Evolutionary conservation across 192 early-diverging fungal genomes (phyloP).

Genomic region (Oehlia diaphana): DNA sequence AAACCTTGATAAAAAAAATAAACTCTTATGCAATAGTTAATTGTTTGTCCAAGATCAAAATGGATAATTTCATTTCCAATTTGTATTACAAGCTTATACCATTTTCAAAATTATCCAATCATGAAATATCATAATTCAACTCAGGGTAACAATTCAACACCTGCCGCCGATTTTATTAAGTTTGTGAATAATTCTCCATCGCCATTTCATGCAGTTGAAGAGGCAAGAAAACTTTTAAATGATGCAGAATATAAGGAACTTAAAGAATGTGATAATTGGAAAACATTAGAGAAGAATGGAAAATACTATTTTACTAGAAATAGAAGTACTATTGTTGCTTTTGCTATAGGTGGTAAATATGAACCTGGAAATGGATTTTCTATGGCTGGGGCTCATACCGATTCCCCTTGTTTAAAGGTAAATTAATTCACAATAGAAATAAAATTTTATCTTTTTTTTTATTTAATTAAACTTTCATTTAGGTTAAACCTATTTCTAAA

Average conservation of each 20-base stretch:
- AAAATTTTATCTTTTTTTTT: too few relatives aligned
- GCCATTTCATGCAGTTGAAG: slow-evolving; percentile 95
- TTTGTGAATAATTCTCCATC: slow-evolving; percentile 93
- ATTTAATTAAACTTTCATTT: background rate
- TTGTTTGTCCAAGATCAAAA: background rate
- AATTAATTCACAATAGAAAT: slow-evolving; percentile 36
- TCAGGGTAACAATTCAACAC: background rate
- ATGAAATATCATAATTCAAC: background rate
- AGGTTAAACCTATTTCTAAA: slow-evolving; percentile 75
- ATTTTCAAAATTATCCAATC: background rate
- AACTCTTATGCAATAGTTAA: background rate
- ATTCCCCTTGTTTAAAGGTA: slow-evolving; percentile 95
- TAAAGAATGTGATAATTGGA: slow-evolving; percentile 87
- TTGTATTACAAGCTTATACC: background rate
- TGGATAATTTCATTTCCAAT: background rate
- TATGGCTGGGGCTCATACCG: slow-evolving; percentile 94
- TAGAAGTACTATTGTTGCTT: slow-evolving; percentile 82
- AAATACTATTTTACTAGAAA: slow-evolving; percentile 99
- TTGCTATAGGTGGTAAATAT: slow-evolving; percentile 90
- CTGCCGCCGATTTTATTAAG: slow-evolving; percentile 65
- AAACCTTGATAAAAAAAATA: background rate
- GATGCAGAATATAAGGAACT: slow-evolving; percentile 85
- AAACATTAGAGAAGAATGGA: slow-evolving; percentile 69
- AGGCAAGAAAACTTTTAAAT: slow-evolving; percentile 67
- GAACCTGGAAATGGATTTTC: slow-evolving; percentile 82